phyloP scores from a whole-genome alignment of 495 filamentous ascomycete species.

The Hypoxylon fuscum region DNA sequence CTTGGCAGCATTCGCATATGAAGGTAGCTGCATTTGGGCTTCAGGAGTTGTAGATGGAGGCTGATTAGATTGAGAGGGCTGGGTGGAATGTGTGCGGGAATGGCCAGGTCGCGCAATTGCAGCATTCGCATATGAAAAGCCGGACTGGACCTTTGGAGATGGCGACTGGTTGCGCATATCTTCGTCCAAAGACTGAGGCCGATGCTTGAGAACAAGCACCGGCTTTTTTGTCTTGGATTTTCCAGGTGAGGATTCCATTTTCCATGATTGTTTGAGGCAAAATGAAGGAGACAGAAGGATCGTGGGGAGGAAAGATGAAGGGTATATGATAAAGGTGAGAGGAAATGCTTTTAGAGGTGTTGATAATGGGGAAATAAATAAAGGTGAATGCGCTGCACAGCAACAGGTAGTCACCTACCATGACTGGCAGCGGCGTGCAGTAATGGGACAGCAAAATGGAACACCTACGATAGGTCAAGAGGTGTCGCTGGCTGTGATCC shows the following conservation, averaged over 20 bases:
- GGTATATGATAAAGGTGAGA: neutral
- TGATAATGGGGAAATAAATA: neutral
- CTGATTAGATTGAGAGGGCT: too few relatives aligned
- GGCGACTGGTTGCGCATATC: neutral
- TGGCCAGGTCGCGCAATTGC: too few relatives aligned
- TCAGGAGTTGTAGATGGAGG: constrained; percentile 10
- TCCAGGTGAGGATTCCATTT: neutral
- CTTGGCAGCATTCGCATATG: constrained; percentile 21
- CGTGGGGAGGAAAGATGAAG: neutral
- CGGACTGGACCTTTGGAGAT: too few relatives aligned
- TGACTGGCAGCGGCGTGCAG: neutral
- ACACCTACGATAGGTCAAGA: constrained; percentile 82
- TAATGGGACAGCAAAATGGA: constrained; percentile 12
- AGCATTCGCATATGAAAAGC: too few relatives aligned
- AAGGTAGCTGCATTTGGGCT: too few relatives aligned
- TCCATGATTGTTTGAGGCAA: neutral
- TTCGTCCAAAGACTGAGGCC: constrained; percentile 3
- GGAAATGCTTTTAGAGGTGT: too few relatives aligned
- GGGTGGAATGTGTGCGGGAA: too few relatives aligned
- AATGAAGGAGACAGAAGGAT: neutral
- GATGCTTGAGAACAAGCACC: constrained; percentile 21
- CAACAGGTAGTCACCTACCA: neutral
- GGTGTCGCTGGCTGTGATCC: constrained; percentile 78
- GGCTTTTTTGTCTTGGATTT: constrained; percentile 26
- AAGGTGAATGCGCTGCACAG: neutral